Base-by-base conservation (phyloP, 805 yeast species). In the Metschnikowia borealis region DNA sequence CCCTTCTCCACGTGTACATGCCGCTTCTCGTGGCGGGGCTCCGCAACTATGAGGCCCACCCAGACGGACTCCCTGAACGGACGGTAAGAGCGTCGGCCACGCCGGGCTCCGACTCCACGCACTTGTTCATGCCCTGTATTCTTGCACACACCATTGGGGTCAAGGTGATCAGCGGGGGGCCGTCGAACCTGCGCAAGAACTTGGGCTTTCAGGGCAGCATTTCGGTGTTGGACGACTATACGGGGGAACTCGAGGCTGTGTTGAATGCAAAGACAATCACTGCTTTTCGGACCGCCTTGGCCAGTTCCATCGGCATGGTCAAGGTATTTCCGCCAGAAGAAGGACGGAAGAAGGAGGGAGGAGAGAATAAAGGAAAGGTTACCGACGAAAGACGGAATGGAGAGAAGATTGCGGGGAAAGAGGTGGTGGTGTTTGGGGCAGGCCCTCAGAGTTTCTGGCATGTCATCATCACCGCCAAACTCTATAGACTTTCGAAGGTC, bases 401-500 rank as follows among this genome's bases (percentile, higher is more conserved):
- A 18, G 20, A 3, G 64, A 3, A 50, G 38, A 26, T 52, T 54
- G 0, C 53, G 50, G 7, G 61, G 66, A 64, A 67, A 0, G 64
- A 61, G 33, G 33, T 71, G 38, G 56, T 69, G 26, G 80, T 77
- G 14, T 80, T 79, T 60, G 89, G 89, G 1, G 79, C 79, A 29
- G 89, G 89, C 0, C 71, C 74, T 34, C 88, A 84, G 62, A 84
- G 83, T 0, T 75, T 72, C 54, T 84, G 89, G 89, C 89, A 84
- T 60, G 67, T 74, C 34, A 71, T 69, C 57, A 66, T 76, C 49
- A 71, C 78, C 3, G 60, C 74, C 43, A 49, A 58, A 13, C 62
- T 76, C 38, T 82, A 71, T 61, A 54, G 59, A 17, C 65, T 79
- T 35, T 48, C 58, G 10, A 65, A 62, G 14, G 78, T 83, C 38